Evolutionary conservation across 345 rosid species (phyloP).

Genomic region (Ceriops tagal): DNA sequence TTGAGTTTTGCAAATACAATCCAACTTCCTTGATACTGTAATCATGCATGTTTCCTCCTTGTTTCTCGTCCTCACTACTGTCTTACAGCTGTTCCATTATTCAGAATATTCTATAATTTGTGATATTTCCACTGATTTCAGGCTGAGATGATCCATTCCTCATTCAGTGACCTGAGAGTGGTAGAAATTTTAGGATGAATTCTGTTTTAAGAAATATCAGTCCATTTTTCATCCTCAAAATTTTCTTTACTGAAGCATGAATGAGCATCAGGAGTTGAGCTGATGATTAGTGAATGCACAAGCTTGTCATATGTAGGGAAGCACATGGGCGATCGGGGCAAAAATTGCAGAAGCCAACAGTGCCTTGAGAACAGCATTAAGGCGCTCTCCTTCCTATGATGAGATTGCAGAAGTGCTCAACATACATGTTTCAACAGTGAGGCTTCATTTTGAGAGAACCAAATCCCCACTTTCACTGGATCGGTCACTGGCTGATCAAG

Average conservation of each 20-base stretch:
- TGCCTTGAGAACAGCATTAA: slow-evolving; percentile 28
- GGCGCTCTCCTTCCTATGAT: slow-evolving; percentile 35
- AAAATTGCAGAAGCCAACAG: slow-evolving; percentile 50
- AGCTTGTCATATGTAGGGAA: slow-evolving; percentile 53
- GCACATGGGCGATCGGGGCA: slow-evolving; percentile 36
- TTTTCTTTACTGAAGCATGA: not conserved
- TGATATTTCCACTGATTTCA: no score
- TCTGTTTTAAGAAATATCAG: not conserved
- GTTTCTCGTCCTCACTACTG: no score
- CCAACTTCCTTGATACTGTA: no score
- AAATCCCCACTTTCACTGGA: slow-evolving; percentile 47
- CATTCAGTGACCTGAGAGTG: no score
- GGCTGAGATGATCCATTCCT: no score
- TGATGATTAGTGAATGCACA: slow-evolving; percentile 50
- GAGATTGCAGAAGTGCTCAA: slow-evolving; percentile 52
- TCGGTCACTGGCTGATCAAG: slow-evolving; percentile 29
- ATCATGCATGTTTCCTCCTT: no score
- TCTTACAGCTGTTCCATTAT: no score
- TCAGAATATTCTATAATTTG: no score
- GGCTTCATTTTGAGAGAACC: slow-evolving; percentile 31
- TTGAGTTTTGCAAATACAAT: no score
- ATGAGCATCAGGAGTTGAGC: slow-evolving; percentile 22
- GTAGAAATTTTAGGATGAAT: not conserved
- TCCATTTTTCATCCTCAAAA: not conserved
- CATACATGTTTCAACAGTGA: slow-evolving; percentile 42